Conservation (phyloP, 495 filamentous ascomycete genomes). For the Penicillium daleae region DNA sequence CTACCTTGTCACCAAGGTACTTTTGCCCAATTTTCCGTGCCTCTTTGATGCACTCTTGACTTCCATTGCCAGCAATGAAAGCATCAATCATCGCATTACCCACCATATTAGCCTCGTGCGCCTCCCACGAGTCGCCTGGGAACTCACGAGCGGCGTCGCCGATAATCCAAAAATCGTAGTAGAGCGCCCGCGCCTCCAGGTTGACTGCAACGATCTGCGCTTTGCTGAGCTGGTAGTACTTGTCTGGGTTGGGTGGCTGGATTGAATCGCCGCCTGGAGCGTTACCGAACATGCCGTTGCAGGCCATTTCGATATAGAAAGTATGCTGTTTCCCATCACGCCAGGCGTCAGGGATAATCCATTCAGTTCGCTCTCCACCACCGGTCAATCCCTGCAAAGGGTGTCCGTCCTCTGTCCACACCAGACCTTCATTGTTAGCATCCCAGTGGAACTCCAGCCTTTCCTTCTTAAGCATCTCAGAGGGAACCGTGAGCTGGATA, state of each 20-base stretch:
- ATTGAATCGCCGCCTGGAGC: slow-evolving; percentile 82
- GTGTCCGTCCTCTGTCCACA: slow-evolving; percentile 86
- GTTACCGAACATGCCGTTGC: slow-evolving; percentile 98
- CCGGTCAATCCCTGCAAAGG: slow-evolving; percentile 92
- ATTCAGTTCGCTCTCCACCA: slow-evolving; percentile 86
- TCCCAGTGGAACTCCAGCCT: slow-evolving; percentile 96
- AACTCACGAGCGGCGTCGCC: slow-evolving; percentile 85
- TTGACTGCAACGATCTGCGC: slow-evolving; percentile 94
- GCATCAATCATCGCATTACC: slow-evolving; percentile 86
- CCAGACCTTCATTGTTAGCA: slow-evolving; percentile 84
- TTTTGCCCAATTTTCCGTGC: slow-evolving; percentile 79
- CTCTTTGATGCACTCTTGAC: slow-evolving; percentile 73
- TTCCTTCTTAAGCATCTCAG: slow-evolving; percentile 68
- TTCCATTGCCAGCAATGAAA: slow-evolving; percentile 77
- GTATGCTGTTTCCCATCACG: slow-evolving; percentile 83
- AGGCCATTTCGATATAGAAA: slow-evolving; percentile 97
- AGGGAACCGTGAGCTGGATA: slow-evolving; percentile 75
- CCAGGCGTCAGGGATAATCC: slow-evolving; percentile 80
- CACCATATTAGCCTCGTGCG: slow-evolving; percentile 80
- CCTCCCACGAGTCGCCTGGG: slow-evolving; percentile 78
- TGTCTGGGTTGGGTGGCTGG: slow-evolving; percentile 84
- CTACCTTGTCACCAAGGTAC: slow-evolving; percentile 79
- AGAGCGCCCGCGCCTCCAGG: slow-evolving; percentile 77
- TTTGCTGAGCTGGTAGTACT: slow-evolving; percentile 70
- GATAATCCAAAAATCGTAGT: slow-evolving; percentile 94